phyloP scores from a whole-genome alignment of 192 early-diverging fungal species.

The Helicostylum pulchrum region DNA sequence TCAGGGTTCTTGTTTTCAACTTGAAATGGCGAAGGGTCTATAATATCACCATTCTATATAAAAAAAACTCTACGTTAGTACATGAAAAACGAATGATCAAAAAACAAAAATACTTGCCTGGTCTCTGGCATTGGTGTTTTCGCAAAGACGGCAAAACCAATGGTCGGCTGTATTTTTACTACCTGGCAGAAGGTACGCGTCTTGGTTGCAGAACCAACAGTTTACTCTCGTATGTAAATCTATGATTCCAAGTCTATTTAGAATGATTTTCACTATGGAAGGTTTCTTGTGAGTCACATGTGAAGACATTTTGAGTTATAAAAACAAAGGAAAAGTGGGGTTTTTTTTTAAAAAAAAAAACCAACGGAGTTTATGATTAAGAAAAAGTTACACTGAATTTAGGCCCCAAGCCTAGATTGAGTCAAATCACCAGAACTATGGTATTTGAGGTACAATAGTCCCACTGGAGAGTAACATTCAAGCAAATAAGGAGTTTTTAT shows the following conservation, averaged over 20 bases:
- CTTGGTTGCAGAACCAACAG: conserved; percentile 23
- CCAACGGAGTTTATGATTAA: too few species aligned
- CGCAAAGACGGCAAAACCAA: conserved; percentile 16
- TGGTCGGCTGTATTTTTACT: background rate
- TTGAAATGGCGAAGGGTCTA: background rate
- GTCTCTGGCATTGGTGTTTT: conserved; percentile 17
- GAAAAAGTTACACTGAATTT: too few species aligned
- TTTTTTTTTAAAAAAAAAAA: background rate
- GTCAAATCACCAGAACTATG: too few species aligned
- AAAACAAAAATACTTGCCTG: conserved; percentile 6
- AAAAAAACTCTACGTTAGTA: background rate
- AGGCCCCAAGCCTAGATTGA: too few species aligned
- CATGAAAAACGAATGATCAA: background rate
- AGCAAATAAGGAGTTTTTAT: too few species aligned
- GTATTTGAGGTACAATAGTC: too few species aligned
- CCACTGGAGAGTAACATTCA: too few species aligned
- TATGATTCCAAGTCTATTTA: background rate
- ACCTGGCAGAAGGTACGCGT: conserved; percentile 7
- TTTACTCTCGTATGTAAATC: conserved; percentile 14
- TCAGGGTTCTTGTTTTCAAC: background rate
- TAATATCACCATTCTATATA: background rate
- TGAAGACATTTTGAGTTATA: background rate
- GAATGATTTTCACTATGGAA: background rate
- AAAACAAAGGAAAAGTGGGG: background rate
- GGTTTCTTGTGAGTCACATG: conserved; percentile 5